Percentiles rank a stretch among this genome's conserved stretches.
phyloP scores from a whole-genome alignment of 805 yeast genomes.

The Zygoascus ofunaensis region DNA sequence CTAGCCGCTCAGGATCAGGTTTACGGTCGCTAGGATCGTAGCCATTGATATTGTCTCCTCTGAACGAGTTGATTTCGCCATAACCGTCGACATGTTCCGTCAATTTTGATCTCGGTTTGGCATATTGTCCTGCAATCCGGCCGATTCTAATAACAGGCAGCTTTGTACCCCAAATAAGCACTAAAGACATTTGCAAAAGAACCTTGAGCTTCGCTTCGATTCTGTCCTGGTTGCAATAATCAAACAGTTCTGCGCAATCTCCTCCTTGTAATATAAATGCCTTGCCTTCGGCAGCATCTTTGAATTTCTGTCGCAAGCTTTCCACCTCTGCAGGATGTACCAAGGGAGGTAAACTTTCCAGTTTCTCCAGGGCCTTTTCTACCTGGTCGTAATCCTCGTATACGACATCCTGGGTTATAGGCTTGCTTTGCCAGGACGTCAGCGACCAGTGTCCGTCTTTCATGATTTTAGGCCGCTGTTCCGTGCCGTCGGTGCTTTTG shows the following conservation, averaged over 20 bases:
- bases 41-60: conserved; percentile 38
- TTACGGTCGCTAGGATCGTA: conserved; percentile 31
- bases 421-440: conserved; percentile 35
- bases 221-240: conserved; percentile 33
- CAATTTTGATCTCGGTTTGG: conserved; percentile 36
- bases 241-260: conserved; percentile 38
- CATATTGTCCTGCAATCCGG: conserved; percentile 38
- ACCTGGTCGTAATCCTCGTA: conserved; percentile 32
- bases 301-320: conserved; percentile 26
- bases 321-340: conserved; percentile 34
- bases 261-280: conserved; percentile 39
- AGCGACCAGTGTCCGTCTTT: conserved; percentile 28
- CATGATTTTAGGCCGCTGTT: conserved; percentile 8
- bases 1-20: conserved; percentile 35
- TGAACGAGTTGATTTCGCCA: conserved; percentile 32
- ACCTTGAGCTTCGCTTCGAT: conserved; percentile 36
- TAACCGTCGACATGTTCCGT: conserved; percentile 34
- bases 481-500: conserved; percentile 21
- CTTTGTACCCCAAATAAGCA: conserved; percentile 36
- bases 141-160: conserved; percentile 35
- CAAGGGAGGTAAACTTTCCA: conserved; percentile 35
- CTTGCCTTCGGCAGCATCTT: conserved; percentile 35
- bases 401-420: conserved; percentile 36
- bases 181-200: conserved; percentile 35
- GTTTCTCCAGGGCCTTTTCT: conserved; percentile 33